Evolutionary conservation across 2,329 filamentous ascomycete species (phyloP), one percentile per base, ranked within the genome.

Genomic region (Beauveria asiatica): DNA sequence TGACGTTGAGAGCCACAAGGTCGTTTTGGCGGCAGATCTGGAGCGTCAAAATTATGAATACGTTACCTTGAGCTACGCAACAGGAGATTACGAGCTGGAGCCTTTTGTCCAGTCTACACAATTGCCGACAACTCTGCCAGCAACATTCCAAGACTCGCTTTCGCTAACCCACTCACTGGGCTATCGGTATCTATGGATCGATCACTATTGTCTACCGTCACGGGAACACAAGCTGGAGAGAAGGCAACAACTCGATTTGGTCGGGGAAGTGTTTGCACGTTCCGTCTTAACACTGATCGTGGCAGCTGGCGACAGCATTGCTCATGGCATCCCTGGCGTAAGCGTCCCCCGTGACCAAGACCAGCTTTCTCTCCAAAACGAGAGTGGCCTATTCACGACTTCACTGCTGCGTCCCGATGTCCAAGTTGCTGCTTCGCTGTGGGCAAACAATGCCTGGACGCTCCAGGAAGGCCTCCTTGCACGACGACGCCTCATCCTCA

Each of bases 181-280:
- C 6, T 72, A 69, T 16, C 71, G 67, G 23, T 75, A 74, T 63
- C 65, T 75, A 39, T 75, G 73, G 72, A 67, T 75, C 8, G 72
- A 75, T 55, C 69, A 67, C 11, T 73, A 70, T 57, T 75, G 74
- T 59, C 67, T 73, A 27, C 65, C 69, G 1, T 67, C 68, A 58
- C 67, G 66, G 21, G 66, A 60, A 13, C 39, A 66, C n/a, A 62
- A 62, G 1, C 51, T 63, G n/a, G 68, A 69, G 33, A 66, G 67
- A 25, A 63, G 59, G 21, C 64, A 66, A 7, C 71, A 75, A 50
- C 62, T 70, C 33, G 65, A 69, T 11, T 64, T 67, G 27, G 69
- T 74, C 65, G 72, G 69, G 23, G 68, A 72, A 41, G 72, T 75
- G 25, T 74, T 73, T 61, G 61, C 67, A 3, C 65, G 66, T 7